A percentile compares a stretch with the other conserved stretches of the same genome.
These are phyloP conservation scores for barrel medic (Medicago truncatula) DNA, from an alignment of 306 rosid genomes.

Conservation along the genomic window MtrunA17r5.0-ANR NC_053042.1:14168001-14168500, in stretches of 20 bases:
- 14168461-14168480: slow-evolving; percentile 57
- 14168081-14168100: too few species aligned
- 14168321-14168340: slow-evolving; percentile 19
- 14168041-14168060: too few species aligned
- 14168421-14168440: neutral
- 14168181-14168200: too few species aligned
- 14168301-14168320: slow-evolving; percentile 1
- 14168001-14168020: too few species aligned
- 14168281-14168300: neutral
- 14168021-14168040: too few species aligned
- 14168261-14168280: neutral
- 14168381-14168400: slow-evolving; percentile 10
- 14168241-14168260: slow-evolving; percentile 5
- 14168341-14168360: slow-evolving; percentile 1
- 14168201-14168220: neutral
- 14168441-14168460: neutral
- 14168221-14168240: neutral
- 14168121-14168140: too few species aligned
- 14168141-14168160: too few species aligned
- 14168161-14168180: neutral
- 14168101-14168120: too few species aligned
- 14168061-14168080: too few species aligned
- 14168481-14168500: slow-evolving; percentile 54
- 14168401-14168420: neutral
- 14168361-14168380: slow-evolving; percentile 3